Conservation (phyloP, 1,284 basidiomycete species). For the Marasmius sp. region DNA sequence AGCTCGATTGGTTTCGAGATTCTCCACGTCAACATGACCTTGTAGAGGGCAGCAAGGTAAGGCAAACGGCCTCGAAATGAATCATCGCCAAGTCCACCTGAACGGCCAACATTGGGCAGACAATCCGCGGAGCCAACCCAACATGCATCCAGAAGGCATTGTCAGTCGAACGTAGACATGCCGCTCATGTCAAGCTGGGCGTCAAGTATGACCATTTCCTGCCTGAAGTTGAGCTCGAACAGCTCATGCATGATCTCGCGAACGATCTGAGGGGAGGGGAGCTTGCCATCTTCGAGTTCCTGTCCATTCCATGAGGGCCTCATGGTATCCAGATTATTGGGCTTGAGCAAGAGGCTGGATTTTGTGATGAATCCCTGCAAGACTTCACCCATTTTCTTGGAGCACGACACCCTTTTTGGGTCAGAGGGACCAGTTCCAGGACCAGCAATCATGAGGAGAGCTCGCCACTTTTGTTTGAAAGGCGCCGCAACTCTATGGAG, state of each 20-base stretch:
- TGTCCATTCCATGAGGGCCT: not conserved
- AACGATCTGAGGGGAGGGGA: not conserved
- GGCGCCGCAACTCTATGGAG: not conserved
- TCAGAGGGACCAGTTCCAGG: not conserved
- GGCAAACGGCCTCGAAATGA: not conserved
- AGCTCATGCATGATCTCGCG: not conserved
- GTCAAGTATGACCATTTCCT: not conserved
- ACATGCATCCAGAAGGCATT: not conserved
- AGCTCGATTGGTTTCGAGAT: not conserved
- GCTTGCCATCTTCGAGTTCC: not conserved
- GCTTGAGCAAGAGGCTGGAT: not conserved
- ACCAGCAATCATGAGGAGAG: not conserved
- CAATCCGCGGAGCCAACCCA: not conserved
- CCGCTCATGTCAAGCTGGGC: not conserved
- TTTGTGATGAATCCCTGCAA: not conserved
- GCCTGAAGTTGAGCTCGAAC: not conserved
- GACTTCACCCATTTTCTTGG: not conserved
- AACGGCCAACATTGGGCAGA: too few relatives aligned
- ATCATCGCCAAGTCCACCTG: not conserved
- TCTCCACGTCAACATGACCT: not conserved
- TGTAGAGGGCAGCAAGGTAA: not conserved
- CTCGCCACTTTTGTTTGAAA: not conserved
- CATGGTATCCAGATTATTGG: not conserved
- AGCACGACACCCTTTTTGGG: not conserved
- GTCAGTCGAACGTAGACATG: not conserved